Conservation (phyloP, 2,329 filamentous ascomycete species). For the Phialophora chinensis region DNA sequence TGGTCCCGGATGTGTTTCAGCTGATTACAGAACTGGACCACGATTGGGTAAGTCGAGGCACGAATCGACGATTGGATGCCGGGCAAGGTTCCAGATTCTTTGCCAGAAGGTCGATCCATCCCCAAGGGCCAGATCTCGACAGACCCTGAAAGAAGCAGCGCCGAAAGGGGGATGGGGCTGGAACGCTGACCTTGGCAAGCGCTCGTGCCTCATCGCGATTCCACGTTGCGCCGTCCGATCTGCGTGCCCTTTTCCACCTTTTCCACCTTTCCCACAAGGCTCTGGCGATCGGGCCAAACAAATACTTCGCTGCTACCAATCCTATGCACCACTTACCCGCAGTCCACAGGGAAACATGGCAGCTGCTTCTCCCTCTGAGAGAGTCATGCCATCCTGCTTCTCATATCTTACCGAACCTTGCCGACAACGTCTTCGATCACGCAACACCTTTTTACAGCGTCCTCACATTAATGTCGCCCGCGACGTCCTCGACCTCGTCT, state of each 20-base stretch:
- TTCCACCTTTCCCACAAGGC: slow-evolving; percentile 24
- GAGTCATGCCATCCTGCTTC: slow-evolving; percentile 14
- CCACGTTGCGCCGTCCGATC: slow-evolving; percentile 27
- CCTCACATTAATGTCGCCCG: slow-evolving; percentile 2
- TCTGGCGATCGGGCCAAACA: slow-evolving; percentile 36
- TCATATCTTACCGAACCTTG: slow-evolving; percentile 9
- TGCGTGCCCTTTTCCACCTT: slow-evolving; percentile 22
- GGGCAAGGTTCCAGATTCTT: neutral
- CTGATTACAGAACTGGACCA: neutral
- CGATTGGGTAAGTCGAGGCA: neutral
- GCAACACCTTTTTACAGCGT: neutral
- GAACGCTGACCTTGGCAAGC: slow-evolving; percentile 22
- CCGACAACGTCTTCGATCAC: slow-evolving; percentile 6
- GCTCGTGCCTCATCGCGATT: slow-evolving; percentile 7
- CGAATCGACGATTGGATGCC: neutral
- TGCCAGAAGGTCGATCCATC: neutral
- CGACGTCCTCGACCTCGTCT: neutral
- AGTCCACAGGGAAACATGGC: slow-evolving; percentile 25
- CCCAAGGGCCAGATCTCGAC: slow-evolving; percentile 7
- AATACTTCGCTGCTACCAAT: slow-evolving; percentile 13
- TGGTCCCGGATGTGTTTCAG: neutral
- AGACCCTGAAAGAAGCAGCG: neutral
- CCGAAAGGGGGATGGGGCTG: neutral
- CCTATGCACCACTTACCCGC: slow-evolving; percentile 7
- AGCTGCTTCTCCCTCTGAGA: slow-evolving; percentile 1